Base-by-base conservation (phyloP, 2,329 filamentous ascomycete species). In the Chaetomiaceae sp. region DNA sequence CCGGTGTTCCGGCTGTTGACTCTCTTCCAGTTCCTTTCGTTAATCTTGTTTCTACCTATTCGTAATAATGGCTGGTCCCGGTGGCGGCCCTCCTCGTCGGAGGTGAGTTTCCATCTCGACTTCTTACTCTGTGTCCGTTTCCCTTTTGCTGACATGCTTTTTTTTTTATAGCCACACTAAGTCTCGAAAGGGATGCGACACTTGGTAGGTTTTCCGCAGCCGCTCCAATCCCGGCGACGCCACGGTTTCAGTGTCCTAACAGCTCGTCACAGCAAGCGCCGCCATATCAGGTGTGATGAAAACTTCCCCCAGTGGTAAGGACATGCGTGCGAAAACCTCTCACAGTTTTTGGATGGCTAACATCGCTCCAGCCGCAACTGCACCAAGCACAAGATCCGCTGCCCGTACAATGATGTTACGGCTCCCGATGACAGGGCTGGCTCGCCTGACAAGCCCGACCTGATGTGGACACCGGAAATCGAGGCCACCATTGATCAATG, bases 161-260 rank as follows among this genome's bases (percentile, higher is more conserved):
- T n/a, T n/a, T n/a, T n/a, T n/a, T n/a, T n/a, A n/a, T 69, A 96
- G 92, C 77, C 94, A 99, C 77, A 99, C 94, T 69, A 99, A 99
- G 78, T 97, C 92, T 65, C 86, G 94, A 68, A 97, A 96, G 75
- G 94, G 94, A 59, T 99, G 94, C 80, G 92, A 95, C 66, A 96
- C 90, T 58, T 99, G 94, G 76, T 79, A 74, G 58, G 73, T 66
- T 50, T n/a, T 56, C 25, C 43, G 40, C 16, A 42, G 9, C 37
- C 21, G 14, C n/a, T 11, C 5, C 20, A 21, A 21, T 33, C n/a
- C 14, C 18, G 18, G 20, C 13, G 18, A n/a, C 10, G 9, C 21
- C 5, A 8, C n/a, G 1, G 18, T 23, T 21, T 14, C 7, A 33
- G 16, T 42, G n/a, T 36, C 37, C 58, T 63, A 59, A 61, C 56